A percentile compares a stretch with the other conserved stretches of the same genome.
phyloP scores from a whole-genome alignment of 768 basidiomycete genomes.

The Chalciporus chontae region DNA sequence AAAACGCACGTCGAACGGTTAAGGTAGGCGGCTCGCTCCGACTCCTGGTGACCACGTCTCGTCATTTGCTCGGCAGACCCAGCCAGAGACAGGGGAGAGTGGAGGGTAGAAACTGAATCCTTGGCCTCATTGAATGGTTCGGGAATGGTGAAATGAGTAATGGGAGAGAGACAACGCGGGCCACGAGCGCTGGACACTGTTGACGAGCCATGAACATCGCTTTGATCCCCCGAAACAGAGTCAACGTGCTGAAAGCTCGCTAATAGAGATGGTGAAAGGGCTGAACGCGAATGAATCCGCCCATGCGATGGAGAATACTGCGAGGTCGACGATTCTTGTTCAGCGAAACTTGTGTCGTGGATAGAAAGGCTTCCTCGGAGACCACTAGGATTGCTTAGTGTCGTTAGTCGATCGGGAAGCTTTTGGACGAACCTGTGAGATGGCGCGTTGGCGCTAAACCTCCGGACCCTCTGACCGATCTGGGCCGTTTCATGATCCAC shows the following conservation, averaged over 20 bases:
- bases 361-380: background rate
- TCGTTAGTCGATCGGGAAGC: background rate
- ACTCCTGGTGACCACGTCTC: background rate
- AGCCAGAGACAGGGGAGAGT: background rate
- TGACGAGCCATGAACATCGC: background rate
- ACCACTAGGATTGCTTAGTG: constrained; percentile 6
- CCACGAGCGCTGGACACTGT: background rate
- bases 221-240: background rate
- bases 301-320: background rate
- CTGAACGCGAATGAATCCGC: background rate
- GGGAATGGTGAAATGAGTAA: constrained; percentile 10
- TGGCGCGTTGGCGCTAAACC: background rate
- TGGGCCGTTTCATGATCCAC: background rate
- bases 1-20: constrained; percentile 11
- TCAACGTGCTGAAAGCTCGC: constrained; percentile 5
- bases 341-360: background rate
- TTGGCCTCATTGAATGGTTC: constrained; percentile 6
- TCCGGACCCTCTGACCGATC: background rate
- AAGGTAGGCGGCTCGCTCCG: background rate
- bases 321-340: background rate
- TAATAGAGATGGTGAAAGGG: background rate
- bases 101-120: background rate
- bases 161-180: constrained; percentile 16
- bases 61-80: background rate
- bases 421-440: constrained; percentile 9